Base-by-base conservation (phyloP, 495 filamentous ascomycete species). In the Cercophora scortea region DNA sequence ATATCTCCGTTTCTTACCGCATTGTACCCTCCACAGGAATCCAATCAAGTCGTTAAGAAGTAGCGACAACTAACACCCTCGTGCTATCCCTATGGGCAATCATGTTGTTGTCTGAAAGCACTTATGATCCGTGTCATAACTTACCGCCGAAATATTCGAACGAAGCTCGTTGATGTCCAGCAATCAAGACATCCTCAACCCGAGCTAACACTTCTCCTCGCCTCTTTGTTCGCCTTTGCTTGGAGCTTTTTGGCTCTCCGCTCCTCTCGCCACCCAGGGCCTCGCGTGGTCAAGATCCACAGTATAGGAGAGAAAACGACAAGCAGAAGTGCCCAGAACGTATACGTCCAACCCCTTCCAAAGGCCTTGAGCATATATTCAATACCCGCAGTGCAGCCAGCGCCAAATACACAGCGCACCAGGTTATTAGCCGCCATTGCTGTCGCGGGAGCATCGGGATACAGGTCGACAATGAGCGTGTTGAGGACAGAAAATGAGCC, bases 401-500 rank as follows among this genome's bases (percentile, higher is more conserved):
- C 76, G 12, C 71, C 76, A 8, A 66, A 58, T 1, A 73, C 43
- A 50, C 75, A 78, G 6, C 77, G 58, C 15, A 72, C 62, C 6
- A 78, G 48, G 45, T 78, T 80, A 43, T 71, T 75, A 4, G 75
- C 67, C 0, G 76, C 77, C 0, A 72, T 68, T 0, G 73, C 76
- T 0, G 73, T 73, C 0, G 74, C 74, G 0, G 76, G 74, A 0
- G 68, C 68, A 15, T 67, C 55, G 0, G 74, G 72, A 42, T 74
- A 70, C 17, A 75, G 47, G 34, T 80, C 74, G 2, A 78, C 68
- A 2, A 79, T 58, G 8, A 75, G 64, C 34, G 65, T 76, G 52
- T 73, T 73, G 32, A 76, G 61, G 18, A 76, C 68, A 38, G 66
- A 77, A 51, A 81, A 82, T 3, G 74, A 71, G 1, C 74, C 78